Base-by-base conservation (phyloP, 352 stramenopile genomes). In the Globisporangium carolinianum region DNA sequence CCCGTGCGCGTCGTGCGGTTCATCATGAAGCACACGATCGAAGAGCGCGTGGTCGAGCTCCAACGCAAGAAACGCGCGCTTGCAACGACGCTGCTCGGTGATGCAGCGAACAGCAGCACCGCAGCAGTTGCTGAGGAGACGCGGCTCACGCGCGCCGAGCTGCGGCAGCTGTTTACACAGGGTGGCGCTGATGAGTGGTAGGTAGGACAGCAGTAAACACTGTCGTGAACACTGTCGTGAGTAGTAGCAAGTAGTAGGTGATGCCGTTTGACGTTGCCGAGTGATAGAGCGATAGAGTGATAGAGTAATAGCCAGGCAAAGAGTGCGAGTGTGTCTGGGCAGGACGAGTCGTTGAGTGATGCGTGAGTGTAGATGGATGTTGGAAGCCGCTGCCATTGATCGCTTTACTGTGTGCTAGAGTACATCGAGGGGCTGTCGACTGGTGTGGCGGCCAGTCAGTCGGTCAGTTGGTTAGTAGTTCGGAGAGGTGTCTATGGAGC, bases 11-110 rank as follows among this genome's bases (percentile, higher is more conserved):
- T 95, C 32, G 81, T 92, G 58, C 78, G 86, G 14, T 93, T 95
- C 50, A 71, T 95, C 48, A 84, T 94, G 62, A 84, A 91, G 64
- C 67, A 89, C 24, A 96, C 86, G 12, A 91, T 97, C 56, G 91
- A 98, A 57, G 83, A 96, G 51, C 87, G 91, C 37, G 89, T 98
- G 39, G 71, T 96, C 36, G 79, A 82, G 53, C 65, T 96, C 14
- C 89, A 98, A 62, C 75, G 81, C 58, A 93, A 91, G 60, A 98
- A 98, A 66, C 67, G 72, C 7, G 70, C 72, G 50, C 72, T 97
- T 14, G 90, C 87, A 18, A 76, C 82, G n/a, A 73, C 70, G 2
- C 78, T 89, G 32, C 72, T 97, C 4, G 84, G 76, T 5, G 80
- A 90, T 60, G 61, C 62, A 5, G 66, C 52, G 0, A 24, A 53